A percentile compares a stretch with the other conserved stretches of the same genome.
Evolutionary conservation across 306 rosid genomes (phyloP).

Genomic region (Malus orientalis): DNA sequence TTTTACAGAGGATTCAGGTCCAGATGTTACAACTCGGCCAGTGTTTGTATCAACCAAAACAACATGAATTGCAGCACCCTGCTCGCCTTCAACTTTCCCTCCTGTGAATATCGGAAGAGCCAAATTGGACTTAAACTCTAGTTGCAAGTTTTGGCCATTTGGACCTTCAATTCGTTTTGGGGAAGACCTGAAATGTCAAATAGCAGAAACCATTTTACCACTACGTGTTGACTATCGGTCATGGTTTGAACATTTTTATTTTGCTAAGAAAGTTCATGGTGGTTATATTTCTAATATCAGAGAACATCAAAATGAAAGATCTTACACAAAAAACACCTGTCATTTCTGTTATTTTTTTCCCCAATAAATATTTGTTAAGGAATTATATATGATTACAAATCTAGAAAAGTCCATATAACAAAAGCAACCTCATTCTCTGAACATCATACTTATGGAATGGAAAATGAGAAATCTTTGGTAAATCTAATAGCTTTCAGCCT

Average conservation of each 20-base stretch:
- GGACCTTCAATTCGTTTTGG: constrained; percentile 97
- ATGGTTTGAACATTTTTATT: background rate
- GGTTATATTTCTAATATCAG: background rate
- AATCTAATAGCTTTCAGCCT: background rate
- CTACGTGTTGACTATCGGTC: background rate
- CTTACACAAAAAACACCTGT: background rate
- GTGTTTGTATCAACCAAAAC: constrained; percentile 66
- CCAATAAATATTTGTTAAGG: background rate
- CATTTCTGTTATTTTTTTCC: background rate
- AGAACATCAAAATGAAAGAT: background rate
- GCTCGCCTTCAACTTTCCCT: constrained; percentile 99
- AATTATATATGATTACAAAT: background rate
- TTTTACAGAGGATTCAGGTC: constrained; percentile 68
- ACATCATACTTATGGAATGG: background rate
- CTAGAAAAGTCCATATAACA: background rate
- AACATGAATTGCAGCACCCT: constrained; percentile 89
- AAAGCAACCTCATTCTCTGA: background rate
- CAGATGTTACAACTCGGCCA: constrained; percentile 52
- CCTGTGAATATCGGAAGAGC: constrained; percentile 98
- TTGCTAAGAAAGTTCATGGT: background rate
- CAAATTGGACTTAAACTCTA: constrained; percentile 70
- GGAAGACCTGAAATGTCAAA: constrained; percentile 66
- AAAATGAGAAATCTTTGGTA: background rate
- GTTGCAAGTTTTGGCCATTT: constrained; percentile 76
- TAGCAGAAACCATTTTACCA: constrained; percentile 7